phyloP scores from a whole-genome alignment of 495 filamentous ascomycete genomes.

The Parachaetomium inaequale region DNA sequence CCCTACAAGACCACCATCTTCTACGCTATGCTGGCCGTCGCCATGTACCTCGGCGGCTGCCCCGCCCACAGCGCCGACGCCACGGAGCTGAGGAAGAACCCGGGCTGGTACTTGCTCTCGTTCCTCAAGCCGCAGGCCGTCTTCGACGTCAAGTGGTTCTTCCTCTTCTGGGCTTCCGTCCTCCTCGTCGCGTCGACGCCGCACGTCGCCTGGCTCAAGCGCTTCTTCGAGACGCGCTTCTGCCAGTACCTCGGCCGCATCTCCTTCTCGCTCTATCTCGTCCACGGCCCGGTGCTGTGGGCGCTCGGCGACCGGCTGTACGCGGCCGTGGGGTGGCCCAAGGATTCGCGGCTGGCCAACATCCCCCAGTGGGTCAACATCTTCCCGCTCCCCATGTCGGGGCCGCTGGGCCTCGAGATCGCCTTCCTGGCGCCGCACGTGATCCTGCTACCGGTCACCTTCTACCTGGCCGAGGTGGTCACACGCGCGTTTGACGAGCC shows the following conservation, averaged over 20 bases:
- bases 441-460: slow-evolving; percentile 52
- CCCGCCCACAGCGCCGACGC: slow-evolving; percentile 39
- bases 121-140: slow-evolving; percentile 51
- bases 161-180: slow-evolving; percentile 49
- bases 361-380: slow-evolving; percentile 45
- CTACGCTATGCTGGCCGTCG: slow-evolving; percentile 43
- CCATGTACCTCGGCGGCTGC: slow-evolving; percentile 45
- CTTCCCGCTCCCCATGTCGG: slow-evolving; percentile 46
- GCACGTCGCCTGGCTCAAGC: slow-evolving; percentile 41
- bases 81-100: slow-evolving; percentile 33
- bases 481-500: slow-evolving; percentile 56
- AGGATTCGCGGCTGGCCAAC: slow-evolving; percentile 34
- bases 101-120: slow-evolving; percentile 46
- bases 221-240: slow-evolving; percentile 54
- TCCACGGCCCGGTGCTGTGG: slow-evolving; percentile 58
- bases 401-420: slow-evolving; percentile 53
- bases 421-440: slow-evolving; percentile 52
- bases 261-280: slow-evolving; percentile 62
- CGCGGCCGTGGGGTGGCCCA: slow-evolving; percentile 48
- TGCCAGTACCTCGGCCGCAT: slow-evolving; percentile 64
- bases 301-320: slow-evolving; percentile 47
- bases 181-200: slow-evolving; percentile 54
- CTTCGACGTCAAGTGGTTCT: slow-evolving; percentile 49
- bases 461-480: slow-evolving; percentile 55
- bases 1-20: slow-evolving; percentile 44